Base-by-base conservation (phyloP, 306 rosid genomes). In the Astragalus glycyphyllos region DNA sequence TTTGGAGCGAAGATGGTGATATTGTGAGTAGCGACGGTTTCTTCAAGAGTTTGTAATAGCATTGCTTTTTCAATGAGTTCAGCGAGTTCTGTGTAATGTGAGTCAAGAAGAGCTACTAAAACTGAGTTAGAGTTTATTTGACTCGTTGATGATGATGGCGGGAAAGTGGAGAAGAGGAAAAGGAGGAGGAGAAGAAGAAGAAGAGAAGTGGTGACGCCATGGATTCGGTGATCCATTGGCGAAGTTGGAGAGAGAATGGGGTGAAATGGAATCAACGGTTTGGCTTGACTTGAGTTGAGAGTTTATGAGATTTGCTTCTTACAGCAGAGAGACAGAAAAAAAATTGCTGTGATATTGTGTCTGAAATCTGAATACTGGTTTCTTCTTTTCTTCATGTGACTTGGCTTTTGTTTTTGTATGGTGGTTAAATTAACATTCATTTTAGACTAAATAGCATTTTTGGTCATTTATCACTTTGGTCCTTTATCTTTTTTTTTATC, bases 1-100 rank as follows among this genome's bases (percentile, higher is more conserved):
- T 34, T 77, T 2, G 96, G 96, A 0, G 96, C 96, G 68, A 87
- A 90, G n/a, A 90, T 87, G n/a, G 96, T 90, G 69, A 90, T 78
- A 62, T 90, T 90, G 76, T 84, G 86, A 8, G 26, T 58, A 0
- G 88, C 83, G 35, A 90, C 96, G 10, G 86, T 75, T 1, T 84
- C 73, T 56, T 90, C 96, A 0, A 90, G 84, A 3, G 79, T 84
- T 50, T 87, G 90, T 17, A 90, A 64, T 2, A 90, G 73, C 71
- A 86, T 71, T 1, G 93, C 96, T 60, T 87, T 90, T 23, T 90
- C 96, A 0, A 90, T 82, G 4, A 90, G 71, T 74, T 90, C 93
- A 0, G 91, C 84, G 12, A 90, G 83, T 48, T 87, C 96, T 0
- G 93, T 87, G 78, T 90, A 90, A 77, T 90, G 91, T 67, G 96